These are phyloP conservation scores for Thalassiosira mediterranea DNA, from an alignment of 352 stramenopile genomes.

Conservation along the genomic window DNA sequence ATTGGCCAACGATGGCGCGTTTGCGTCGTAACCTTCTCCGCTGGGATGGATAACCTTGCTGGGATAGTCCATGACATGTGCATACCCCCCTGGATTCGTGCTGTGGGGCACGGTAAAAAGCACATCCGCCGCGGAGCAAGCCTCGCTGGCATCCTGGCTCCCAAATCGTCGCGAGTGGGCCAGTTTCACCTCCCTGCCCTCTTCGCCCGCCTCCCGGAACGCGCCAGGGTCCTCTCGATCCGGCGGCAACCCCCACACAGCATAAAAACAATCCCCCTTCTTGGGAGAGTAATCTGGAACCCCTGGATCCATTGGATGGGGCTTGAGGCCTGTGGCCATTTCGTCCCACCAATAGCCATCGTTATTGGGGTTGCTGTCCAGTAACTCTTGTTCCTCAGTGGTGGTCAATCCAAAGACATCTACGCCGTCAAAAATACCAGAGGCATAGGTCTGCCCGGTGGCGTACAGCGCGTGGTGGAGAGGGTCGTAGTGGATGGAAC, in stretches of 20 bases:
- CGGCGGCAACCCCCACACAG: constrained; percentile 39
- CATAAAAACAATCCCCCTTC: constrained; percentile 55
- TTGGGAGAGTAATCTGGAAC: constrained; percentile 19
- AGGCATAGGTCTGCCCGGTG: constrained; percentile 32
- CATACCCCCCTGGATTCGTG: constrained; percentile 20
- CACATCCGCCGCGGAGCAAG: constrained; percentile 45
- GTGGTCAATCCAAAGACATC: constrained; percentile 29
- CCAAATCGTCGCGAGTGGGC: constrained; percentile 53
- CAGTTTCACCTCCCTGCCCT: constrained; percentile 15
- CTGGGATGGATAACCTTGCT: not conserved
- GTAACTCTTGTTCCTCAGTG: constrained; percentile 17
- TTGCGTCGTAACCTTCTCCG: not conserved
- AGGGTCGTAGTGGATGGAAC: constrained; percentile 44
- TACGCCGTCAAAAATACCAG: constrained; percentile 36
- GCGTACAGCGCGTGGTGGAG: constrained; percentile 56
- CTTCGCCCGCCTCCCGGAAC: not conserved
- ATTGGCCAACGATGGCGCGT: not conserved
- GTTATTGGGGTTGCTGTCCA: constrained; percentile 11
- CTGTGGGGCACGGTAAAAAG: constrained; percentile 4
- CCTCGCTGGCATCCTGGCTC: constrained; percentile 12
- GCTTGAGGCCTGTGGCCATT: constrained; percentile 22
- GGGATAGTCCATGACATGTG: constrained; percentile 44
- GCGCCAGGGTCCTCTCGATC: constrained; percentile 5
- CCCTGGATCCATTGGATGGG: constrained; percentile 34
- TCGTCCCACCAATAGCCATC: constrained; percentile 40